Percentiles rank a stretch among this genome's conserved stretches.
Conservation (phyloP, 2,329 filamentous ascomycete species). For the Dothideomycetes sp. region DNA sequence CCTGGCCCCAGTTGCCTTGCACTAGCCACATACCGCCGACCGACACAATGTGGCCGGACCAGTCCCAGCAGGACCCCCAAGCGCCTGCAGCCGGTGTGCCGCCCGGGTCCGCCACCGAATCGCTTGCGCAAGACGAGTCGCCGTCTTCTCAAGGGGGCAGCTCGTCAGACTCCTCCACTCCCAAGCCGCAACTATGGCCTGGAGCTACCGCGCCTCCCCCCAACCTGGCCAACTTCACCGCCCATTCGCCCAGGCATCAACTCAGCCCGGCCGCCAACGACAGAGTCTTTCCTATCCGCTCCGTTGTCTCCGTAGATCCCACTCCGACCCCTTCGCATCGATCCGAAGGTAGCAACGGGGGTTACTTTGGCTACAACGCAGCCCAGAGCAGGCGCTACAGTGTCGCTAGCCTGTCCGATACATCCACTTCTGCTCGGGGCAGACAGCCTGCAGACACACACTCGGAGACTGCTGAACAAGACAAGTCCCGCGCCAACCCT, state of each 20-base stretch:
- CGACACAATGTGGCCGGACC: too few species aligned
- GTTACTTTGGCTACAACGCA: slow-evolving; percentile 25
- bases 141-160: too few species aligned
- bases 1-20: too few species aligned
- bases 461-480: not conserved
- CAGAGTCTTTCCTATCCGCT: slow-evolving; percentile 70
- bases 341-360: slow-evolving; percentile 18
- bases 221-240: too few species aligned
- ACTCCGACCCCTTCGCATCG: slow-evolving; percentile 25
- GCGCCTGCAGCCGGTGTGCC: too few species aligned
- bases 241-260: too few species aligned
- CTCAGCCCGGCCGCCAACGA: slow-evolving; percentile 38
- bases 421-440: not conserved
- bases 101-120: too few species aligned
- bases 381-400: slow-evolving; percentile 1
- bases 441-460: not conserved
- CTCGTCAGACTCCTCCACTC: not conserved
- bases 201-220: slow-evolving; percentile 1
- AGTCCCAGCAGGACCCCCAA: too few species aligned
- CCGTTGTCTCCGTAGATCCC: slow-evolving; percentile 62
- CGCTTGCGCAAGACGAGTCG: too few species aligned
- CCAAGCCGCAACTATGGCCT: slow-evolving; percentile 1
- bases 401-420: slow-evolving; percentile 1
- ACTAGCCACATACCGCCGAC: too few species aligned
- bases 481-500: not conserved